Conservation (phyloP, 2,329 filamentous ascomycete genomes). For the Claviceps paspali region DNA sequence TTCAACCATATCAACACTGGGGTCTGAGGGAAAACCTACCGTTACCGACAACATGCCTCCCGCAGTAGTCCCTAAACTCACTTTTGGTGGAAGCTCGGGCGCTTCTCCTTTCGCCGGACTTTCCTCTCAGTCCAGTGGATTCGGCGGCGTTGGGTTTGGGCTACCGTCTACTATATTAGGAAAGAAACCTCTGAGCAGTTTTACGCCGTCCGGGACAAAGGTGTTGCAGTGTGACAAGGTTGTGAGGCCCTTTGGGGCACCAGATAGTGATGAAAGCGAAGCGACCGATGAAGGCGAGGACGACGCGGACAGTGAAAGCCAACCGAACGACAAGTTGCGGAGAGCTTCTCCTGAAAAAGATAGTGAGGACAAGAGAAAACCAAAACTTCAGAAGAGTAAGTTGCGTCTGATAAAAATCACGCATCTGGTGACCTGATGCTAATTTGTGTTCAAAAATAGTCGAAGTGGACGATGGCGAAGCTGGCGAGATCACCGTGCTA, state of each 20-base stretch:
- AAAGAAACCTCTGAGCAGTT: slow-evolving; percentile 42
- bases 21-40: not conserved
- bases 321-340: slow-evolving; percentile 31
- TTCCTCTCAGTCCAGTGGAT: slow-evolving; percentile 28
- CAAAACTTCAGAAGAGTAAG: slow-evolving; percentile 56
- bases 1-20: slow-evolving; percentile 9
- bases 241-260: slow-evolving; percentile 61
- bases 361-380: slow-evolving; percentile 48
- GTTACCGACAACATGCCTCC: slow-evolving; percentile 9
- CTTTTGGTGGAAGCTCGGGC: slow-evolving; percentile 27
- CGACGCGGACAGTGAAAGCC: slow-evolving; percentile 25
- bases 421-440: not conserved
- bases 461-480: slow-evolving; percentile 70
- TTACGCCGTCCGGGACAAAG: slow-evolving; percentile 46
- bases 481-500: slow-evolving; percentile 62
- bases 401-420: slow-evolving; percentile 4
- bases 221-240: slow-evolving; percentile 42
- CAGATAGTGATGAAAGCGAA: slow-evolving; percentile 45
- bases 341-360: slow-evolving; percentile 34
- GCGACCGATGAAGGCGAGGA: slow-evolving; percentile 25
- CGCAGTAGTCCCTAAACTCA: slow-evolving; percentile 28
- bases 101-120: slow-evolving; percentile 34
- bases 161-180: slow-evolving; percentile 22
- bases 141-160: slow-evolving; percentile 27
- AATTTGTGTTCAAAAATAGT: slow-evolving; percentile 26